Base-by-base conservation (phyloP, 805 yeast genomes). In the Wickerhamomyces rabaulensis region DNA sequence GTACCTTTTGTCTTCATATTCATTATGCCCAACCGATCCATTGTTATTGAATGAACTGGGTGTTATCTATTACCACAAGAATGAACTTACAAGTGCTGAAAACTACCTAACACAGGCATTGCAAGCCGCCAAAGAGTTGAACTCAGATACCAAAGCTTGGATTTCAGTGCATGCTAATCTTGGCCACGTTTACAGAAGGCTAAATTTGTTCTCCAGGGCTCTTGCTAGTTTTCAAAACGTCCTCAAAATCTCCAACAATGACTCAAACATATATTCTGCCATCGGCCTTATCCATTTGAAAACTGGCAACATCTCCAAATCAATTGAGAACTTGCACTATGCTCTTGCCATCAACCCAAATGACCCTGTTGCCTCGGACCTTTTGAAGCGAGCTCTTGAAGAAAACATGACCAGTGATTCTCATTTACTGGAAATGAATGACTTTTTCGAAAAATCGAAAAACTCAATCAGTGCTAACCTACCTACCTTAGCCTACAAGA, bases 11-110 rank as follows among this genome's bases (percentile, higher is more conserved):
- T 77, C 91, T 4, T 78, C 97, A 1, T 82, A 79, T 55, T 79
- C 80, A 19, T 79, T 90, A 3, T 91, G 96, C 64, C 82, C 86
- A 20, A 72, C 79, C 4, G 99, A 94, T 64, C 98, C 99, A 3
- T 66, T 92, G 42, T 67, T 94, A 39, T 71, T 94, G 51, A 94
- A 94, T 64, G 99, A 94, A 62, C 68, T 92, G 61, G 99, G 97
- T 5, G 98, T 94, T 2, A 78, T 91, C n/a, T 74, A 80, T 57
- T 94, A 87, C 61, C 91, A 92, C 61, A 83, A 80, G 56, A 72
- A 74, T 49, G 85, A 87, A 46, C 71, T 84, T 23, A 61, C 65
- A 12, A 79, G 74, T 51, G 94, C 97, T 0, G 94, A 89, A 60
- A 64, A 71, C 22, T 85, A 74, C 58, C 78, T 91, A 57, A 71